phyloP scores from a whole-genome alignment of 129 eudicot genomes.

The Centaurea solstitialis region DNA sequence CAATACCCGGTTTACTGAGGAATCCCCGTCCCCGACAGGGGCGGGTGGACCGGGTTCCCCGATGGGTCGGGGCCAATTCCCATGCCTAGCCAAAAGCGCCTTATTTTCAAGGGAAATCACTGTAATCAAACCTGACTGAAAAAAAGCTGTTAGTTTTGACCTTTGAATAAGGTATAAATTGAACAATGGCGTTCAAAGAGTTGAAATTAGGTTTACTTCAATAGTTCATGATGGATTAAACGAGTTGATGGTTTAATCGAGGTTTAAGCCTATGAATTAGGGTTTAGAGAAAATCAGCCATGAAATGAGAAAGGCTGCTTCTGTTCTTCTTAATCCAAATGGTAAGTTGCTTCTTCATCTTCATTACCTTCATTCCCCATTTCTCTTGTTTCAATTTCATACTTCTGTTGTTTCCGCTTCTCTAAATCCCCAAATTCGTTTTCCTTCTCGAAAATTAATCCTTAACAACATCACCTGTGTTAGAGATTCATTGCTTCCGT shows the following conservation, averaged over 20 bases:
- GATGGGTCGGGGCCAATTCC: too few relatives aligned
- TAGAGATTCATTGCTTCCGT: slow-evolving; percentile 26
- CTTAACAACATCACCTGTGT: slow-evolving; percentile 11
- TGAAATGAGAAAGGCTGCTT: slow-evolving; percentile 29
- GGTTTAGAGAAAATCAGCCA: slow-evolving; percentile 23
- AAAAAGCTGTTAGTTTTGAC: background rate
- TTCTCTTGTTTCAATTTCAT: slow-evolving; percentile 15
- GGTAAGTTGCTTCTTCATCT: slow-evolving; percentile 29
- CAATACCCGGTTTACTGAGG: too few relatives aligned
- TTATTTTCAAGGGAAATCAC: background rate
- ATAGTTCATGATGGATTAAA: slow-evolving; percentile 7
- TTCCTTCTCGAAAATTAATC: slow-evolving; percentile 22
- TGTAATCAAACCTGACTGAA: background rate
- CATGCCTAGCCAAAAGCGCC: too few relatives aligned
- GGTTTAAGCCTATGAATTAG: slow-evolving; percentile 3
- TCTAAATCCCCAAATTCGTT: slow-evolving; percentile 15
- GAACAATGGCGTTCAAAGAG: background rate
- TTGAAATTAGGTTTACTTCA: background rate
- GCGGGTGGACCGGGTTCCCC: too few relatives aligned
- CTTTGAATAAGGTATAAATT: background rate
- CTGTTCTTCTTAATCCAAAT: slow-evolving; percentile 26
- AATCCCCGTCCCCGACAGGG: too few relatives aligned
- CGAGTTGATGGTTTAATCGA: slow-evolving; percentile 15
- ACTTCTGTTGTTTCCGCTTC: slow-evolving; percentile 12
- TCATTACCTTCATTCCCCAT: slow-evolving; percentile 14